These are phyloP conservation scores for Gossypium arboreum DNA, from an alignment of 345 rosid species.

Conservation along the genomic window DNA sequence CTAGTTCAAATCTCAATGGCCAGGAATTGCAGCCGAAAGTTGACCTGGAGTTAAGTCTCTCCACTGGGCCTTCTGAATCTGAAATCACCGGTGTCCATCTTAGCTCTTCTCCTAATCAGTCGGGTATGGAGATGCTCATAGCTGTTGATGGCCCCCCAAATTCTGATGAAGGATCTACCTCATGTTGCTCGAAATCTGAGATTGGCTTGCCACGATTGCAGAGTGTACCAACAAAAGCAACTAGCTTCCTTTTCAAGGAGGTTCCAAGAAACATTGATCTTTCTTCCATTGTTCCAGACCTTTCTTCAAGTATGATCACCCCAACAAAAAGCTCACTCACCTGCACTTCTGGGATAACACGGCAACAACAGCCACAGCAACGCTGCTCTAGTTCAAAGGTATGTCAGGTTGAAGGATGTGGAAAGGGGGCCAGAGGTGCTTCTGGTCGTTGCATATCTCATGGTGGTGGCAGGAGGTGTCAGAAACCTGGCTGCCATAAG, in stretches of 20 bases:
- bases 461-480: conserved; percentile 98
- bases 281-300: conserved; percentile 40
- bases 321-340: conserved; percentile 75
- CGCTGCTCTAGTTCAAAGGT: conserved; percentile 55
- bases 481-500: conserved; percentile 79
- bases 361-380: conserved; percentile 50
- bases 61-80: conserved; percentile 62
- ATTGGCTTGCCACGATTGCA: conserved; percentile 36
- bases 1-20: conserved; percentile 31
- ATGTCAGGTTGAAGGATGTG: conserved; percentile 94
- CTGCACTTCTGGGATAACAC: conserved; percentile 73
- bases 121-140: conserved; percentile 37
- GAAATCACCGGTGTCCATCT: conserved; percentile 51
- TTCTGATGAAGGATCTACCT: conserved; percentile 51
- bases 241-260: conserved; percentile 39
- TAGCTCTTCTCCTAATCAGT: conserved; percentile 29
- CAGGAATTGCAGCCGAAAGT: conserved; percentile 41
- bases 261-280: conserved; percentile 35
- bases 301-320: conserved; percentile 55
- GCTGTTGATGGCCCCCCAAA: conserved; percentile 34
- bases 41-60: conserved; percentile 79
- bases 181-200: conserved; percentile 39
- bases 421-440: conserved; percentile 98
- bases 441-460: conserved; percentile 95
- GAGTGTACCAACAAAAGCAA: conserved; percentile 21